A percentile compares a stretch with the other conserved stretches of the same genome.
phyloP scores from a whole-genome alignment of 2,329 filamentous ascomycete species.

The Penicillium sp. region DNA sequence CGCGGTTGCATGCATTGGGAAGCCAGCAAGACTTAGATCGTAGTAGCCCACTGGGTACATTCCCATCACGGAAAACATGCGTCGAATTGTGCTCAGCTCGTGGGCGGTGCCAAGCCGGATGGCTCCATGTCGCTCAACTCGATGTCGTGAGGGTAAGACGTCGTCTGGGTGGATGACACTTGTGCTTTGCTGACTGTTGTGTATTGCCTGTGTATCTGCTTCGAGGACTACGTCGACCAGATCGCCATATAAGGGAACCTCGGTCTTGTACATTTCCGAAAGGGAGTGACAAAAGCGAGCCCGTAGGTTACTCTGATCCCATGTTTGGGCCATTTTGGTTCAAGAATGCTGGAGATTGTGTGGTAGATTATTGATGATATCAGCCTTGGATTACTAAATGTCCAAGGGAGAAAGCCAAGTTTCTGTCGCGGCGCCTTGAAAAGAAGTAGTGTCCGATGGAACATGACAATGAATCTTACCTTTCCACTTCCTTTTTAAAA shows the following conservation, averaged over 20 bases:
- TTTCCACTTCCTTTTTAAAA: not conserved
- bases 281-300: slow-evolving; percentile 32
- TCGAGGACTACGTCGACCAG: slow-evolving; percentile 31
- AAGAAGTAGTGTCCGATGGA: not conserved
- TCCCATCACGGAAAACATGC: slow-evolving; percentile 49
- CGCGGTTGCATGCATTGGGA: slow-evolving; percentile 54
- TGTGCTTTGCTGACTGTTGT: slow-evolving; percentile 6
- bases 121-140: slow-evolving; percentile 47
- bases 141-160: slow-evolving; percentile 25
- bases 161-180: slow-evolving; percentile 20
- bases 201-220: slow-evolving; percentile 25
- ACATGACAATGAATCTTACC: not conserved
- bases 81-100: slow-evolving; percentile 45
- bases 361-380: not conserved
- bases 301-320: slow-evolving; percentile 25
- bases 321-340: not conserved
- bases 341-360: not conserved
- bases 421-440: not conserved
- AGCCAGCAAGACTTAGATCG: slow-evolving; percentile 47
- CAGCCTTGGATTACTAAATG: not conserved
- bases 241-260: slow-evolving; percentile 35
- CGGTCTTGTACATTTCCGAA: slow-evolving; percentile 36
- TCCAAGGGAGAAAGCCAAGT: not conserved
- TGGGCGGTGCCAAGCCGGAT: slow-evolving; percentile 49
- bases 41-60: slow-evolving; percentile 55